A percentile compares a stretch with the other conserved stretches of the same genome.
These are phyloP conservation scores for Ceratocystis colombiana DNA, from an alignment of 2,329 filamentous ascomycete genomes.

Conservation along the genomic window DNA sequence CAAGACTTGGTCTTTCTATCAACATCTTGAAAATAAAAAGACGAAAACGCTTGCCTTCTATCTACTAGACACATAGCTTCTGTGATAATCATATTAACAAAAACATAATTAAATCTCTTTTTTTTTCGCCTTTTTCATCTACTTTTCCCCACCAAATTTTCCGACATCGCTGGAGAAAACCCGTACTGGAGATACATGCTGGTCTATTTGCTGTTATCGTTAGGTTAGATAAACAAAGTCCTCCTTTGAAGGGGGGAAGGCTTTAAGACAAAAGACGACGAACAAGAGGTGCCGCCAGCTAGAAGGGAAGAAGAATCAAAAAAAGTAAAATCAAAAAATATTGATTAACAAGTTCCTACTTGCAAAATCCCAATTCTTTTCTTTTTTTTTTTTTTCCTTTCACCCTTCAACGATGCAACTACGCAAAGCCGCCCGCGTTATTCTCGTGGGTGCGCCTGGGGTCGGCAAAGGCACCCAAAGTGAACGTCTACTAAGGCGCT, in stretches of 20 bases:
- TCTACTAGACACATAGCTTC: background rate
- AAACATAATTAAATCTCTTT: background rate
- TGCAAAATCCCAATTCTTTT: background rate
- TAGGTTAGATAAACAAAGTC: background rate
- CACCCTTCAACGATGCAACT: conserved; percentile 46
- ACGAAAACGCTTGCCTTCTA: too few species aligned
- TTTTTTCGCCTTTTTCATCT: background rate
- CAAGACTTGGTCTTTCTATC: too few species aligned
- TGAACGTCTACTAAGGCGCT: conserved; percentile 73
- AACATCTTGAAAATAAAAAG: too few species aligned
- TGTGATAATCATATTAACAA: background rate
- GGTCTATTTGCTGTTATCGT: conserved; percentile 6
- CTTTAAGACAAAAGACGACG: background rate
- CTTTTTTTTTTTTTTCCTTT: too few species aligned
- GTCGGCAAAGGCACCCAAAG: conserved; percentile 96
- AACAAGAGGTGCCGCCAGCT: too few species aligned
- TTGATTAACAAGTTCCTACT: background rate
- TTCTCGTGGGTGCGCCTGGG: conserved; percentile 89
- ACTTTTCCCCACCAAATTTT: conserved; percentile 10
- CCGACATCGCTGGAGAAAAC: conserved; percentile 14
- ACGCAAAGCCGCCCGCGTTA: conserved; percentile 75
- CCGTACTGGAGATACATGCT: background rate
- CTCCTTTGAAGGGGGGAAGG: background rate
- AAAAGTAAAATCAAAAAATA: background rate
- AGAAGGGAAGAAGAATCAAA: background rate